Percentiles rank a stretch among this genome's conserved stretches.
Conservation (phyloP, 108 stramenopile species). For the Hondaea fermentalgiana region DNA sequence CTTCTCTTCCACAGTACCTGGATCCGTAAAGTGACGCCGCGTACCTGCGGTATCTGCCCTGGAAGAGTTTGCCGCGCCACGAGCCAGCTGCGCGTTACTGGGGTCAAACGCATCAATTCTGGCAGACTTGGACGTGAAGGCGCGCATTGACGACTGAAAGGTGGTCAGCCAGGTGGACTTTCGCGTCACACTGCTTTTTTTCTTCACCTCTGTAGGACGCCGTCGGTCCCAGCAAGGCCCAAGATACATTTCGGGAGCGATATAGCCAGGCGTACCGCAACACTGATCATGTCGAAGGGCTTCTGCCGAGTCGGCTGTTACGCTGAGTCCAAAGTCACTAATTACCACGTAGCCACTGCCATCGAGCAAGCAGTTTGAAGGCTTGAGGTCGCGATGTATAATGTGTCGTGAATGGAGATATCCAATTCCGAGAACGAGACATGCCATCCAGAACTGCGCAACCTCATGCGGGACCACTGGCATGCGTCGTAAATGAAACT, state of each 20-base stretch:
- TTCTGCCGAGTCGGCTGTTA: not conserved
- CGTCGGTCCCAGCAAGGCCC: not conserved
- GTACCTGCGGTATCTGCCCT: not conserved
- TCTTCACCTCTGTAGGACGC: not conserved
- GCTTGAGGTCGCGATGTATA: conserved; percentile 54
- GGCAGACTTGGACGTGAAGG: not conserved
- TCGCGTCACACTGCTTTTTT: not conserved
- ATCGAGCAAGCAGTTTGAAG: conserved; percentile 34
- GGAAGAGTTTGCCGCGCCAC: not conserved
- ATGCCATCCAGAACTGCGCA: not conserved
- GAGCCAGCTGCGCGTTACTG: not conserved
- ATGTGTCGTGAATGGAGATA: conserved; percentile 35
- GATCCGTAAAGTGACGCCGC: too few species aligned
- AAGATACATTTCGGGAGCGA: conserved; percentile 2
- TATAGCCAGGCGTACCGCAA: conserved; percentile 5
- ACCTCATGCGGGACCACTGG: not conserved
- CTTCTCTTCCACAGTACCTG: too few species aligned
- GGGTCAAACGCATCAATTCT: not conserved
- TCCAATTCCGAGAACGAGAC: conserved; percentile 27
- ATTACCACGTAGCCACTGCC: conserved; percentile 28
- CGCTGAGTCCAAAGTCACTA: conserved; percentile 42
- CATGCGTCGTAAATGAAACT: not conserved
- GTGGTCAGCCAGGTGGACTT: not conserved
- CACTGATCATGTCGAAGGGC: not conserved
- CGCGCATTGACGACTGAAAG: not conserved